Evolutionary conservation across 1,139 yeast species (phyloP), one percentile per base, ranked within the genome.

Genomic region (Insectozyma bohioensis): DNA sequence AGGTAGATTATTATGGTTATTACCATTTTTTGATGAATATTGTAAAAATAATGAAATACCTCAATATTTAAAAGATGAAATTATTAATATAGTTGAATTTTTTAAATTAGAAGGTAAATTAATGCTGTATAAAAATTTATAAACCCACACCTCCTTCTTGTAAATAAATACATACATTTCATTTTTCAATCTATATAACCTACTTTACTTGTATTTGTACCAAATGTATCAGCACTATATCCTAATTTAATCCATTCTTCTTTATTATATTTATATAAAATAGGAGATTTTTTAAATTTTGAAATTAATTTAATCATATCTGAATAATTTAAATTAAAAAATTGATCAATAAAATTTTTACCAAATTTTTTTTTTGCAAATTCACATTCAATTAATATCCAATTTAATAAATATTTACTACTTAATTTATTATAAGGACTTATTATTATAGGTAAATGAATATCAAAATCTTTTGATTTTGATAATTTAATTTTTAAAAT

Each of bases 361-460:
- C 75, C 75, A 44, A 66, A 69, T 17, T 39, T 45, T 4, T 46
- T 45, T 16, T 56, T 49, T 2, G 81, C 75, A 18, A 57, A 41
- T 25, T 69, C 74, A 40, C 76, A 72, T 49, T 79, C 83, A 31
- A 63, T 61, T 43, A 67, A 50, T n/a, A 80, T 75, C 72, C 75
- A 78, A 49, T 54, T 66, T 44, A 66, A 58, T 29, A 70, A 52
- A 46, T 65, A 67, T 35, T 56, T 68, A 35, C 74, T 71, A 49
- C 62, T 67, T 13, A 36, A 47, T 34, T 68, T 58, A 52, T 79
- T 77, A 54, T 57, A 72, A 1, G 82, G 80, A 31, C 80, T 61
- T 0, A 80, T 64, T 0, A 73, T 73, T 3, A 80, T 55, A 1
- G 83, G 84, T 11, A 77, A 61, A 14, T 62, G 51, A 6, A 75